Evolutionary conservation across 1,284 basidiomycete genomes (phyloP).

Genomic region (Cutaneotrichosporon cutaneum): DNA sequence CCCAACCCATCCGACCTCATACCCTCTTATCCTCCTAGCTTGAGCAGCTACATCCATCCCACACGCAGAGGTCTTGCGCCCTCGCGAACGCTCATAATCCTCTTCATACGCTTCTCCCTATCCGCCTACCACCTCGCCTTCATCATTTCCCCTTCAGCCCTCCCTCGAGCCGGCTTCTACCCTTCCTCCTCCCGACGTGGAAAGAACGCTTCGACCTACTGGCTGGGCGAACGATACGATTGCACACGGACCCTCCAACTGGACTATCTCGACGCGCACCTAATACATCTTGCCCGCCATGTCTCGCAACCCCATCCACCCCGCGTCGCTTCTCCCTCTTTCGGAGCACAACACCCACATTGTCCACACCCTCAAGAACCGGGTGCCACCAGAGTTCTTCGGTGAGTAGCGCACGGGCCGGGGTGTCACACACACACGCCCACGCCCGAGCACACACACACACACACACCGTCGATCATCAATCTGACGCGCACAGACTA

Average conservation of each 20-base stretch:
- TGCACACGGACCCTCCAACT: neutral
- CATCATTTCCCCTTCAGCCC: neutral
- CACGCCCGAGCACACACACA: conserved; percentile 18
- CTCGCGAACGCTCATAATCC: neutral
- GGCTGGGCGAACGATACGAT: neutral
- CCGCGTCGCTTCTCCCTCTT: conserved; percentile 66
- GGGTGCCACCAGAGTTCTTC: conserved; percentile 63
- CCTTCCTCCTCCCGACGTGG: neutral
- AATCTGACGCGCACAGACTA: conserved; percentile 16
- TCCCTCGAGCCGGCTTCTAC: neutral
- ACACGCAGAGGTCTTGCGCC: neutral
- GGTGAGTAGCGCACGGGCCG: conserved; percentile 47
- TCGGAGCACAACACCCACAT: conserved; percentile 68
- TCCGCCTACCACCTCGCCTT: neutral
- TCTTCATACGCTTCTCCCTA: neutral
- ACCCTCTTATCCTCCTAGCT: neutral
- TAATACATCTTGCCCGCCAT: conserved; percentile 7
- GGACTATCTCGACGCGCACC: neutral
- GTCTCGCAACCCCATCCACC: conserved; percentile 43
- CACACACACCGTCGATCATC: neutral
- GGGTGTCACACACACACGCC: conserved; percentile 20
- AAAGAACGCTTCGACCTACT: neutral
- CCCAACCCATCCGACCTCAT: neutral
- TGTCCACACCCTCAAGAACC: conserved; percentile 44
- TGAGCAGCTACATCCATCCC: neutral